A percentile compares a stretch with the other conserved stretches of the same genome.
phyloP scores from a whole-genome alignment of 192 early-diverging fungal genomes.

The Chytriomyces sp. region DNA sequence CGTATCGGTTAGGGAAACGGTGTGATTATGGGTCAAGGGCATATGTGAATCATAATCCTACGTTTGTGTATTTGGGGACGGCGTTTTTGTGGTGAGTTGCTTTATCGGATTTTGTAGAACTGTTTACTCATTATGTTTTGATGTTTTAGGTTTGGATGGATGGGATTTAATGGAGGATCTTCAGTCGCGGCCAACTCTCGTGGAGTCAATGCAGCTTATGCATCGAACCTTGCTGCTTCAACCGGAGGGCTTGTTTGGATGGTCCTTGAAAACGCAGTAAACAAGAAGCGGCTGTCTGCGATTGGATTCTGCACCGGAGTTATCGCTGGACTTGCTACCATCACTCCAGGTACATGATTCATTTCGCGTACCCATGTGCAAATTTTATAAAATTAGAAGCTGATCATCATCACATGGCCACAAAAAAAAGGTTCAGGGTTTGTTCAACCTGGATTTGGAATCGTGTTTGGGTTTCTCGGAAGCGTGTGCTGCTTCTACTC shows the following conservation, averaged over 20 bases:
- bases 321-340: constrained; percentile 79
- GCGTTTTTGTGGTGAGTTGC: constrained; percentile 71
- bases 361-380: constrained; percentile 59
- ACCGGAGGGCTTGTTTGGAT: constrained; percentile 74
- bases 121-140: no score
- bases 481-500: constrained; percentile 10
- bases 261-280: constrained; percentile 59
- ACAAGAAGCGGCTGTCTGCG: constrained; percentile 74
- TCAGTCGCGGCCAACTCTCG: constrained; percentile 71
- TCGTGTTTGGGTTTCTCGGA: constrained; percentile 77
- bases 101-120: no score
- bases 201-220: constrained; percentile 72
- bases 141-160: constrained; percentile 60
- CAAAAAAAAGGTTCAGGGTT: constrained; percentile 69
- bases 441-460: constrained; percentile 71
- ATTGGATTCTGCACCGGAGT: constrained; percentile 86
- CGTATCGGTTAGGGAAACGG: constrained; percentile 49
- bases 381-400: constrained; percentile 69
- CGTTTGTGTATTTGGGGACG: constrained; percentile 80
- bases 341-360: constrained; percentile 69
- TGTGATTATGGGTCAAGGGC: constrained; percentile 1
- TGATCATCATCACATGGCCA: constrained; percentile 65
- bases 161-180: constrained; percentile 83
- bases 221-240: constrained; percentile 71
- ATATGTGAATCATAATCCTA: constrained; percentile 62